Evolutionary conservation across 495 filamentous ascomycete species (phyloP), one percentile per base, ranked within the genome.

Genomic region (Aspergillus funiculosus): DNA sequence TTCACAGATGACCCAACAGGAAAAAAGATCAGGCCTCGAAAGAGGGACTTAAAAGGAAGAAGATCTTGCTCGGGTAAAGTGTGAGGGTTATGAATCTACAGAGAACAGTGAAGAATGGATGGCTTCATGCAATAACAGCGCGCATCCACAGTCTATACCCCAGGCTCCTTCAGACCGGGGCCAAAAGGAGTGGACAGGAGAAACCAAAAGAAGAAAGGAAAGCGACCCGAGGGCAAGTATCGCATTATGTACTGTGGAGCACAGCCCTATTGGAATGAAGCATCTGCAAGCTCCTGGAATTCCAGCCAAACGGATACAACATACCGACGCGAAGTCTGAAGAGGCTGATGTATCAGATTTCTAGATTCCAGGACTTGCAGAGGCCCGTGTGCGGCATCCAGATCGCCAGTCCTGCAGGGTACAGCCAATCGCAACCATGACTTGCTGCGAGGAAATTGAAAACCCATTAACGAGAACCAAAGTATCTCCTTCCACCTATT

Each of bases 111-210:
- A n/a, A n/a, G 6, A 22, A 11, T 38, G 17, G 30, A 7, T n/a
- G 18, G 2, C 30, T 13, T 34, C 13, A n/a, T 34, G 30, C 30
- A 34, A n/a, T 6, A 34, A 15, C n/a, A n/a, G n/a, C 17, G 19
- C n/a, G 29, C 19, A 18, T 26, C 32, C 43, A 46, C 38, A 32
- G 32, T 38, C 32, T 22, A 31, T 35, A 37, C 11, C 22, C 41
- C 10, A 27, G 25, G 6, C 24, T 28, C 34, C 31, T 19, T 22
- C 1, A n/a, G 8, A 26, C 20, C 10, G 35, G n/a, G 26, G 19
- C 10, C 15, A 30, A 32, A 42, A 13, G 25, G 20, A 26, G 14
- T n/a, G n/a, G n/a, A n/a, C n/a, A n/a, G n/a, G n/a, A n/a, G 7
- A 30, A 17, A 30, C 27, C n/a, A 18, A 30, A n/a, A 38, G 22